A percentile compares a stretch with the other conserved stretches of the same genome.
Evolutionary conservation across 1,284 basidiomycete genomes (phyloP).

Genomic region (Phylloboletellus chloephorus): DNA sequence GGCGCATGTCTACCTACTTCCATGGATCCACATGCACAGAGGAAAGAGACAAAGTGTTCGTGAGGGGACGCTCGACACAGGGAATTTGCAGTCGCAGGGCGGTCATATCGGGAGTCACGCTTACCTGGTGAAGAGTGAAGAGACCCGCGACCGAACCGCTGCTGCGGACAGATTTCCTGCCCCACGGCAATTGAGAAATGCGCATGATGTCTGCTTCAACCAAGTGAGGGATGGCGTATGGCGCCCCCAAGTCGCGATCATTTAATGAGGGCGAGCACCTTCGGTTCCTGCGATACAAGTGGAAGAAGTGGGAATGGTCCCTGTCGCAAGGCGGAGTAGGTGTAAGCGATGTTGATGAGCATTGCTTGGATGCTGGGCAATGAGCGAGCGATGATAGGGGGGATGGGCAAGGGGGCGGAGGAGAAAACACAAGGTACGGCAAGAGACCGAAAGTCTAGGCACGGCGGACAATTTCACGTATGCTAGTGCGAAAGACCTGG

Average conservation of each 20-base stretch:
- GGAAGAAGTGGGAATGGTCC: not conserved
- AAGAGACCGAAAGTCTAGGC: not conserved
- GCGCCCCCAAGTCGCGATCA: slow-evolving; percentile 55
- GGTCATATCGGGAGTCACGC: slow-evolving; percentile 67
- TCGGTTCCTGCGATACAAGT: not conserved
- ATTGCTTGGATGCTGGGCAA: not conserved
- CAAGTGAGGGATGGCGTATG: slow-evolving; percentile 52
- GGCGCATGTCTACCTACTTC: slow-evolving; percentile 67
- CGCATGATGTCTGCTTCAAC: slow-evolving; percentile 45
- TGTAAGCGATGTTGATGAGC: not conserved
- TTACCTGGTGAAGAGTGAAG: slow-evolving; percentile 27
- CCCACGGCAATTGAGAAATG: slow-evolving; percentile 37
- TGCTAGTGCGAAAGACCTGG: too few species aligned
- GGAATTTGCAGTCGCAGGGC: slow-evolving; percentile 66
- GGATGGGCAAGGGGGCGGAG: not conserved
- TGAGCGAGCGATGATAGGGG: not conserved
- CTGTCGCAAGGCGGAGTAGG: not conserved
- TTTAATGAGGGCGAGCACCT: slow-evolving; percentile 49
- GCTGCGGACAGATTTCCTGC: slow-evolving; percentile 40
- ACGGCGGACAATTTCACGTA: too few species aligned
- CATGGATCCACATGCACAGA: slow-evolving; percentile 46
- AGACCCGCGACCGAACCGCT: slow-evolving; percentile 11
- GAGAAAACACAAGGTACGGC: not conserved
- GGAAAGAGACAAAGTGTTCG: slow-evolving; percentile 50
- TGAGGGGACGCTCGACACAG: slow-evolving; percentile 83